Evolutionary conservation across 176 grass and related monocot species (phyloP), one percentile per base, ranked within the genome.

Genomic region (Cenchrus purpureus): DNA sequence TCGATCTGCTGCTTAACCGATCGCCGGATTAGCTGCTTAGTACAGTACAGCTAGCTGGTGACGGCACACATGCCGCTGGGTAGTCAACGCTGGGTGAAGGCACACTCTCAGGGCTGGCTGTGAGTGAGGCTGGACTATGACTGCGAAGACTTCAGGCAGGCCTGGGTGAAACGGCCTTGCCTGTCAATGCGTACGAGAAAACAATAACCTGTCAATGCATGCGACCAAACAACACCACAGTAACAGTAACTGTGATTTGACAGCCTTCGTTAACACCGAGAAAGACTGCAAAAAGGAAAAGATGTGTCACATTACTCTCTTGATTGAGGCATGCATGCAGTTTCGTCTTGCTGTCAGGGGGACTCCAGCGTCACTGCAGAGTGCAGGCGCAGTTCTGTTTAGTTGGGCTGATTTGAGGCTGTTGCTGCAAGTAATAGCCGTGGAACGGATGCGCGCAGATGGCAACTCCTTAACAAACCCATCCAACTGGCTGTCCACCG

Each of bases 381-480:
- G 56, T 25, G 50, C 51, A 70, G 65, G 7, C 68, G 63, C 10
- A 8, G 46, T 59, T 51, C 10, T 13, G 46, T 59, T 51, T 53
- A 34, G 78, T 14, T 69, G 78, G 15, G 5, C 19, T 7, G 19
- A 60, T 59, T 59, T 76, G 51, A 40, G 17, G 50, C 65, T 20
- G 13, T 25, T 42, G 49, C 40, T 69, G 64, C 65, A 69, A 54
- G 65, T 25, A 56, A 56, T 51, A 16, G 50, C 79, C 79, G 79
- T 81, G 65, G 79, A 55, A 81, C 79, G 79, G 79, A 81, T 22
- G 51, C 65, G 28, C 4, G 3, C 4, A 16, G 79, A 58, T 81
- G 79, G 51, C 79, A 45, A 69, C 79, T 22, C 50, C 50, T 69
- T 69, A 81, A 57, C 79, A 57, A 57, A 54, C 79, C 79, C 11